Base-by-base conservation (phyloP, 176 grass and related monocot genomes). In the Poa pratensis region DNA sequence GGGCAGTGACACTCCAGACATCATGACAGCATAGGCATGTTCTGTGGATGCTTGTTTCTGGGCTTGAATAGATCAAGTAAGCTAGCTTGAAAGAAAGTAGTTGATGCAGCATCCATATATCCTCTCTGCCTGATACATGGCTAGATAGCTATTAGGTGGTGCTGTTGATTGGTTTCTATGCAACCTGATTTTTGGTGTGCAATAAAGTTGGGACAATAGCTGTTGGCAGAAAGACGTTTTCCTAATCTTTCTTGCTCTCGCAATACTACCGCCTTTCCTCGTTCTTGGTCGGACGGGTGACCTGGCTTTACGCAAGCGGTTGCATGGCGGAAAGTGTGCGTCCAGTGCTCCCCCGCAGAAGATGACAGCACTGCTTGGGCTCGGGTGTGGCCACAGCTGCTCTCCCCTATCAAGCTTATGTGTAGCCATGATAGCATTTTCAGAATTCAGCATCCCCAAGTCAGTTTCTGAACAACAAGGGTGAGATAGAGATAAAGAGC, bases 91-190 rank as follows among this genome's bases (percentile, higher is more conserved):
- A 71, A 69, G 37, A 45, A 24, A 71, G 68, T 71, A 71, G 68
- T 71, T 71, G 37, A 72, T 72, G 69, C 42, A 72, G 69, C 69
- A 26, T 49, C 14, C 42, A 73, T 73, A 16, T 73, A 49, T 68
- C 37, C 60, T 66, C 32, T 68, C 30, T 68, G 9, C 28, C 27
- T 37, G 64, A 67, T 73, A 67, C 30, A 67, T 19, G 28, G 63
- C 27, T 67, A 35, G 30, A 67, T 67, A 34, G 63, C 63, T 67
- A 50, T 50, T 51, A 63, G 60, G 9, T 63, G 22, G 26, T 73
- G 70, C 70, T 46, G 13, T 73, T 48, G 19, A 73, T 48, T 73
- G 23, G 22, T 49, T 49, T 49, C 43, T 49, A 18, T 73, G 43
- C 6, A 8, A 73, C 40, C 43, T 27, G 43, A 73, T 22, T 27